Evolutionary conservation across 306 rosid genomes (phyloP), one percentile per base, ranked within the genome.

Genomic region (Betula pendula): DNA sequence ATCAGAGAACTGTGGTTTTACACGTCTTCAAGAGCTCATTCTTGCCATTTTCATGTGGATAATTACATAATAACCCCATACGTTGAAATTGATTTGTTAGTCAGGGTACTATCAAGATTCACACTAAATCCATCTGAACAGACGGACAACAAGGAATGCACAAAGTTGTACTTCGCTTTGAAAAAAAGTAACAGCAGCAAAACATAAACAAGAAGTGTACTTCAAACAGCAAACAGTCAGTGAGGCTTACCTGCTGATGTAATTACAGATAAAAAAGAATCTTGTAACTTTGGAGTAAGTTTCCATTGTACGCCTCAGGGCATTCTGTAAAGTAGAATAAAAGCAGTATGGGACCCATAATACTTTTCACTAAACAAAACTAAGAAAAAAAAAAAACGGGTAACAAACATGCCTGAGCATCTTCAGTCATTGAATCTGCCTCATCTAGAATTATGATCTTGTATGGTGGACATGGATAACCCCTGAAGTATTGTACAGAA

Each of bases 391-490:
- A 55, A 47, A 16, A 48, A 74, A 82, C 9, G 55, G 43, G 55
- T 15, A 74, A 66, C 0, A 82, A 70, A 67, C 84, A 67, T 87
- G 76, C 97, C 96, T 90, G 97, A 88, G 99, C 97, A 87, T 95
- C 97, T 89, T 95, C 97, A 0, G 97, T 92, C 97, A 95, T 95
- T 63, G 99, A 95, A 82, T 95, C 99, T 0, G 99, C 99, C 86
- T 95, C 99, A 35, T 95, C 99, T 2, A 95, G 89, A 70, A 95
- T 93, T 72, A 95, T 92, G 66, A 95, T 92, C 89, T 95, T 95
- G 80, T 75, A 95, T 5, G 97, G 97, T 16, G 97, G 97, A 55
- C 97, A 95, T 33, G 94, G 99, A 75, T 92, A 87, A 51, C 87
- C 90, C 83, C 97, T 92, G 81, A 77, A 78, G 80, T 16, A 70